Conservation (phyloP, 805 yeast genomes). For the Maudiozyma bulderi region DNA sequence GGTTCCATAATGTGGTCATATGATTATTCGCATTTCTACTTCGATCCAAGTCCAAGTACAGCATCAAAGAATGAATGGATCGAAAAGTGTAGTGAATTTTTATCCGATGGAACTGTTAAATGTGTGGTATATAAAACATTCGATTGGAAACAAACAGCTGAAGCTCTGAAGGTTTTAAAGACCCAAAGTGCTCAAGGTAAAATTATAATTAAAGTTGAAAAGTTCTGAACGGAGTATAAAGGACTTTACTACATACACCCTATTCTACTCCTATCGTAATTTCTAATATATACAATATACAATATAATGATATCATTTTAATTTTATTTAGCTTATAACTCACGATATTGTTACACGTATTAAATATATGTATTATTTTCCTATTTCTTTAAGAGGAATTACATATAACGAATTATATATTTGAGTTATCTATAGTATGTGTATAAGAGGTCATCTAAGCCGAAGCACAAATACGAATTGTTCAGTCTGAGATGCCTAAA, state of each 20-base stretch:
- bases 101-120: constrained; percentile 38
- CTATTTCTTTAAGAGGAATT: too few relatives aligned
- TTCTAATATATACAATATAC: not conserved
- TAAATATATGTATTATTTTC: too few relatives aligned
- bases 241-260: not conserved
- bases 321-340: not conserved
- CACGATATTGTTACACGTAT: too few relatives aligned
- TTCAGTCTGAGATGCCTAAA: too few relatives aligned
- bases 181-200: constrained; percentile 58
- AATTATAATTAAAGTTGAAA: constrained; percentile 41
- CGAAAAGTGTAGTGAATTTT: constrained; percentile 35
- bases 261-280: not conserved
- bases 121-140: constrained; percentile 47
- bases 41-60: constrained; percentile 23
- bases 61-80: constrained; percentile 32
- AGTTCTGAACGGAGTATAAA: constrained; percentile 21
- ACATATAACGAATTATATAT: too few relatives aligned
- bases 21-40: constrained; percentile 29
- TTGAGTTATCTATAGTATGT: too few relatives aligned
- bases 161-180: constrained; percentile 45
- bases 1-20: constrained; percentile 31
- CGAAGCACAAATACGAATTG: too few relatives aligned
- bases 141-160: constrained; percentile 42
- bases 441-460: too few relatives aligned
- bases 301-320: not conserved